These are phyloP conservation scores for Talaromyces sp. DNA, from an alignment of 2,329 filamentous ascomycete genomes.

Conservation along the genomic window DNA sequence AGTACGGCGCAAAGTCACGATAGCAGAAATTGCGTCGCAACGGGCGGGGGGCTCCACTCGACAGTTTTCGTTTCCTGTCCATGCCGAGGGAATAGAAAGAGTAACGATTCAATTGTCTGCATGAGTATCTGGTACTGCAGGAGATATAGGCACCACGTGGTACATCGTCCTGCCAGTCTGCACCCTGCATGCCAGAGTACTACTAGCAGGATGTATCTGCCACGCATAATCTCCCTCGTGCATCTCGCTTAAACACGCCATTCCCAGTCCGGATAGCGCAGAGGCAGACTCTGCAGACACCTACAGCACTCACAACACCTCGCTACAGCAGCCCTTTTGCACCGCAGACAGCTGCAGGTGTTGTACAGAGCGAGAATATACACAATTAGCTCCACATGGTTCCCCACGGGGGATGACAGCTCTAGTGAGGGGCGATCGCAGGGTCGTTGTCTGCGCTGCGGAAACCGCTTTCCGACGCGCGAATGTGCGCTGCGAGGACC, in stretches of 20 bases:
- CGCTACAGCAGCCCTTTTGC: no score
- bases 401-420: not conserved
- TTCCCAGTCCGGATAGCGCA: not conserved
- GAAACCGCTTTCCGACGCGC: slow-evolving; percentile 10
- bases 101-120: no score
- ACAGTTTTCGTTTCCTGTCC: no score
- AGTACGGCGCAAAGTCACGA: not conserved
- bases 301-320: not conserved
- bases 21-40: not conserved
- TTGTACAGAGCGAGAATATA: no score
- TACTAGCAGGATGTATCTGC: no score
- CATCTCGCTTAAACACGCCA: not conserved
- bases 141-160: no score
- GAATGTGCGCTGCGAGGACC: not conserved
- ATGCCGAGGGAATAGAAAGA: no score
- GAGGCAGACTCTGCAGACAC: not conserved
- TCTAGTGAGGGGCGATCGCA: not conserved
- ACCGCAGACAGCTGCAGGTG: no score
- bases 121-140: no score
- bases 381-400: not conserved
- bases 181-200: no score
- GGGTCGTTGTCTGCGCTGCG: not conserved
- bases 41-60: not conserved
- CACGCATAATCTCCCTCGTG: no score
- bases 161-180: no score